Conservation (phyloP, 805 yeast genomes). For the Starmerella apicola region DNA sequence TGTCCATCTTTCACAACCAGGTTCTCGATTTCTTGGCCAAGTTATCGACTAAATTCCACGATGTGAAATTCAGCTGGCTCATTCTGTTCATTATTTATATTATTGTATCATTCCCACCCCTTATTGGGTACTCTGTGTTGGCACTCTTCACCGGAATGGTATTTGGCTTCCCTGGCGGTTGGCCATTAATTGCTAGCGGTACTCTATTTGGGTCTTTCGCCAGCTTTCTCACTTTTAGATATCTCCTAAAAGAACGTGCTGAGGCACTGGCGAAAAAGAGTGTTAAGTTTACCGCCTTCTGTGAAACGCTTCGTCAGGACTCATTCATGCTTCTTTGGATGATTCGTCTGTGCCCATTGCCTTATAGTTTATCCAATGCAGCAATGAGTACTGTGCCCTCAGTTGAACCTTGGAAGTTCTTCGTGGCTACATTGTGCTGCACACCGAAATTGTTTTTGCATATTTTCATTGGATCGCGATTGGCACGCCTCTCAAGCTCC, state of each 20-base stretch:
- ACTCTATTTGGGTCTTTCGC: constrained; percentile 60
- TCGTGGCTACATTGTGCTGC: constrained; percentile 58
- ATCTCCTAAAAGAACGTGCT: constrained; percentile 46
- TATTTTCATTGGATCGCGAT: constrained; percentile 62
- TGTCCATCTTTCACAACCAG: constrained; percentile 27
- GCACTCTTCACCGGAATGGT: constrained; percentile 63
- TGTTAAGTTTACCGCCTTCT: constrained; percentile 58
- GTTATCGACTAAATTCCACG: constrained; percentile 25
- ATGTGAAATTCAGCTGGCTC: constrained; percentile 27
- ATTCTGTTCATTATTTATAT: constrained; percentile 42
- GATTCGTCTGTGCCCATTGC: constrained; percentile 79
- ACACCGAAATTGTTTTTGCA: constrained; percentile 74
- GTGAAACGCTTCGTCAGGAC: constrained; percentile 61
- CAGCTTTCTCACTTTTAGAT: constrained; percentile 60
- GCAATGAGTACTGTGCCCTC: constrained; percentile 84
- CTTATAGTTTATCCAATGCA: constrained; percentile 84
- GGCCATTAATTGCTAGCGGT: constrained; percentile 60
- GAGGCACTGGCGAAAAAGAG: constrained; percentile 46
- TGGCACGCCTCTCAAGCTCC: constrained; percentile 50
- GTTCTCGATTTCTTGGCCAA: constrained; percentile 25
- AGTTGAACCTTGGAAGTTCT: constrained; percentile 47
- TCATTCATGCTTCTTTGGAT: constrained; percentile 55
- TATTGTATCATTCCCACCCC: constrained; percentile 76
- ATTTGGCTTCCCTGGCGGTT: constrained; percentile 70
- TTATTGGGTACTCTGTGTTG: constrained; percentile 67